Base-by-base conservation (phyloP, 1,284 basidiomycete genomes). In the Sporisorium sorghi region DNA sequence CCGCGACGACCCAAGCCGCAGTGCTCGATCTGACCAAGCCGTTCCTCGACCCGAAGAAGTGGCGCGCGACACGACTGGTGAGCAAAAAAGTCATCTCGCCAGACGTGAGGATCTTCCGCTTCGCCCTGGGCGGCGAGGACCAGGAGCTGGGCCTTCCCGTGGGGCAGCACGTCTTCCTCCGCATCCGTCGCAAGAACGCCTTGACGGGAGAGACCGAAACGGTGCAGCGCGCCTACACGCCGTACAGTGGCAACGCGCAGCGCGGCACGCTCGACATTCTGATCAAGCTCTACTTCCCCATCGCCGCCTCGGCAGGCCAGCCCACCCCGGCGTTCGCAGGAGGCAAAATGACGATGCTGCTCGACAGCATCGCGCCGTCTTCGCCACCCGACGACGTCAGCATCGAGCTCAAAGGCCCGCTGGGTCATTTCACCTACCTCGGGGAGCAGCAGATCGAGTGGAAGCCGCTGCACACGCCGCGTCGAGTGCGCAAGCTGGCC, bases 171-270 rank as follows among this genome's bases (percentile, higher is more conserved):
- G 87, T 90, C 51, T 90, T 78, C 30, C 57, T 82, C 7, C 76
- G 78, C 10, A 43, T 79, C 15, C 59, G 60, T 21, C 39, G 40
- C 0, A 68, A 42, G 21, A 47, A 83, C 17, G 87, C 87, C 10
- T 86, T 88, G 58, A 64, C 73, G n/a, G 69, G 65, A 35, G 73
- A 81, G 39, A 87, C 86, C 19, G 87, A 89, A 66, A 65, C 89
- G 0, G 86, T 90, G 0, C 89, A 90, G 72, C 85, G 90, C 26
- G 89, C 89, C 0, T 91, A 91, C 71, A 91, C 90, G 2, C 90
- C 90, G 0, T 86, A 90, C 37, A 89, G 88, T 17, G 79, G 79
- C 49, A 81, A 85, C 47, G 81, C 84, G 30, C 86, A 86, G 10
- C 83, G 82, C 24, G 90, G 89, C 1, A 87, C 82, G 58, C 85